Evolutionary conservation across 2,329 filamentous ascomycete genomes (phyloP).

Genomic region (Fusarium heterosporum): DNA sequence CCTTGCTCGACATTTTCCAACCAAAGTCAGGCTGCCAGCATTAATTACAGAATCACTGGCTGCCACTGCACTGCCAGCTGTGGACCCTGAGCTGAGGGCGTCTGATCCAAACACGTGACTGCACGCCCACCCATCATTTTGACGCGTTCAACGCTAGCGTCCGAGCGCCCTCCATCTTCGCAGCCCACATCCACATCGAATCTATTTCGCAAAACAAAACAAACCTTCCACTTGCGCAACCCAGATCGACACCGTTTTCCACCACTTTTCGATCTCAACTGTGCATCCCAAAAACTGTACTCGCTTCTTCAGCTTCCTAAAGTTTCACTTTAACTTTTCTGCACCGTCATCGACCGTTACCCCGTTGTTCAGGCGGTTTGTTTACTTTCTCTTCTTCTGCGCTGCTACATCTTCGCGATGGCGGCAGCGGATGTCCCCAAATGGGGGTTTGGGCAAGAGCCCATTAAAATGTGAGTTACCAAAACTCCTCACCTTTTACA

Average conservation of each 20-base stretch:
- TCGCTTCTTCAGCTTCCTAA: constrained; percentile 17
- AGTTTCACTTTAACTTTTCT: constrained; percentile 17
- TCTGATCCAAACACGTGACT: constrained; percentile 8
- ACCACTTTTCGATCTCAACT: constrained; percentile 5
- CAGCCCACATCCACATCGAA: constrained; percentile 28
- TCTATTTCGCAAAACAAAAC: constrained; percentile 37
- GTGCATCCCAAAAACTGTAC: not conserved
- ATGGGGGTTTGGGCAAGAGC: constrained; percentile 41
- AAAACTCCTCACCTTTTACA: fast-evolving
- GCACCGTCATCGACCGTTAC: constrained; percentile 27
- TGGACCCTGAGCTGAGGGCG: constrained; percentile 18
- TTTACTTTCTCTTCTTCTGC: constrained; percentile 44
- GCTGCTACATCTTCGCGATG: constrained; percentile 46
- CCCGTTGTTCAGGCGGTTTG: constrained; percentile 38
- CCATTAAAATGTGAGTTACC: constrained; percentile 38
- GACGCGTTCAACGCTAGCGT: constrained; percentile 27
- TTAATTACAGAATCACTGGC: not conserved
- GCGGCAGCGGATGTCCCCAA: constrained; percentile 35
- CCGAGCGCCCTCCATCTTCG: constrained; percentile 16
- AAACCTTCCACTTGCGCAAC: constrained; percentile 25
- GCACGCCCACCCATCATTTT: constrained; percentile 3
- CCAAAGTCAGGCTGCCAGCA: not conserved
- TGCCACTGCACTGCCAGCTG: constrained; percentile 9
- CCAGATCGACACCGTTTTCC: constrained; percentile 1
- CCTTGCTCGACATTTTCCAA: not conserved